Evolutionary conservation across 306 rosid species (phyloP).

Genomic region (Vicia faba): DNA sequence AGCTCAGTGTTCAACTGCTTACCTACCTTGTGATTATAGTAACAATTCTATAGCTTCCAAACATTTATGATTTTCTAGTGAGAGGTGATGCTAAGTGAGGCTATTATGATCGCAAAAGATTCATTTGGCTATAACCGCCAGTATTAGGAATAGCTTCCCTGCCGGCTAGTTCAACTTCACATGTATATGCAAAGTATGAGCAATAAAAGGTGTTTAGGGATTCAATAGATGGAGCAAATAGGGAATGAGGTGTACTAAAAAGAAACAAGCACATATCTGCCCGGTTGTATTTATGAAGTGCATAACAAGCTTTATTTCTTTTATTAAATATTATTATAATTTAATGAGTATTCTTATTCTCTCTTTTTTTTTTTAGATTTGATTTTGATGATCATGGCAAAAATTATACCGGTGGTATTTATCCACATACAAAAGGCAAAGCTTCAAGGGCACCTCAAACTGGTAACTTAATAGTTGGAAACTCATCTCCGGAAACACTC

Average conservation of each 20-base stretch:
- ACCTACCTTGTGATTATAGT: slow-evolving; percentile 13
- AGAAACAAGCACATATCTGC: slow-evolving; percentile 64
- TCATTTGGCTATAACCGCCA: slow-evolving; percentile 24
- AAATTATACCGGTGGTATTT: slow-evolving; percentile 48
- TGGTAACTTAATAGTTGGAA: slow-evolving; percentile 56
- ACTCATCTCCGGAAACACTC: slow-evolving; percentile 54
- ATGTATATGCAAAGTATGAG: slow-evolving; percentile 55
- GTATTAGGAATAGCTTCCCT: slow-evolving; percentile 55
- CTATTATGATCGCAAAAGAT: slow-evolving; percentile 21
- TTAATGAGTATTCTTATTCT: slow-evolving; percentile 18
- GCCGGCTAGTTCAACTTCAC: slow-evolving; percentile 51
- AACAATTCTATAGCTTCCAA: slow-evolving; percentile 10
- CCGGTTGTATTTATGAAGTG: slow-evolving; percentile 32
- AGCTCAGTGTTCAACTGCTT: not conserved
- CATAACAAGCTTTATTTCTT: slow-evolving; percentile 23
- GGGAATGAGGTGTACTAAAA: slow-evolving; percentile 54
- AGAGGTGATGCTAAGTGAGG: slow-evolving; percentile 14
- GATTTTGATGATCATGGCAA: slow-evolving; percentile 57
- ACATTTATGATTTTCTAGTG: slow-evolving; percentile 23
- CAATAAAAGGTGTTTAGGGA: slow-evolving; percentile 61
- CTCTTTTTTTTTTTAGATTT: slow-evolving; percentile 44
- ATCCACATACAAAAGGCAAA: slow-evolving; percentile 65
- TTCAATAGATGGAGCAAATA: slow-evolving; percentile 53
- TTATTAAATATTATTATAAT: slow-evolving; percentile 2
- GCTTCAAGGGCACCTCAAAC: slow-evolving; percentile 72